Evolutionary conservation across 345 rosid species (phyloP), one percentile per base, ranked within the genome.

Genomic region (Barbarea vulgaris): DNA sequence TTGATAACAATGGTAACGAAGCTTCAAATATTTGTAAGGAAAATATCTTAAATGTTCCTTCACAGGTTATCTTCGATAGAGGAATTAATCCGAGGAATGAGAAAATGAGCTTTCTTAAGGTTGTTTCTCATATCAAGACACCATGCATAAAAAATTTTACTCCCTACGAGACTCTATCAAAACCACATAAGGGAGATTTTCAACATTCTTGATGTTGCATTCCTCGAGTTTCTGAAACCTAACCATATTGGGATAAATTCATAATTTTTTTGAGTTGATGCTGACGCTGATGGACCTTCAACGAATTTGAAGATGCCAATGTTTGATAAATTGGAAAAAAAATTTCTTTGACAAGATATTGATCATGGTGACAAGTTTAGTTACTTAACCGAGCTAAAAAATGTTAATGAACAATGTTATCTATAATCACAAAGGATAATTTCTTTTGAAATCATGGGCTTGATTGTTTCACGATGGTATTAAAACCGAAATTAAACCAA

Each of bases 181-280:
- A 88, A 87, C 59, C 89, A 81, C 62, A 85, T 88, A 21, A 82
- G 77, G 64, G 96, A 88, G 75, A 93, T 87, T 24, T 88, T 87
- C 75, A 87, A 84, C 51, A 75, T 87, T 28, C 70, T 90, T 76
- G 87, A 88, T 54, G 86, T 87, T 14, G 88, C 84, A 28, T 84
- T 86, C 3, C 96, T 42, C 1, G 12, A 30, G 15, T 30, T 47
- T 48, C 6, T 17, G 30, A 48, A 7, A 30, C 28, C 4, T 10
- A 30, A 46, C 5, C 27, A 27, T 34, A 9, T 9, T 34, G 37
- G 37, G 9, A 34, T 2, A 9, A 1, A 7, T 8, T 34, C 37
- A 34, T 9, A 33, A 34, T 8, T 1, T 34, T 9, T 34, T 9
- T 34, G 0, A 34, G 37, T 34, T 34, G 37, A 34, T 34, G 10